These are phyloP conservation scores for Desmodesmus armatus DNA, from an alignment of 139 green algal genomes.

Conservation along the genomic window DNA sequence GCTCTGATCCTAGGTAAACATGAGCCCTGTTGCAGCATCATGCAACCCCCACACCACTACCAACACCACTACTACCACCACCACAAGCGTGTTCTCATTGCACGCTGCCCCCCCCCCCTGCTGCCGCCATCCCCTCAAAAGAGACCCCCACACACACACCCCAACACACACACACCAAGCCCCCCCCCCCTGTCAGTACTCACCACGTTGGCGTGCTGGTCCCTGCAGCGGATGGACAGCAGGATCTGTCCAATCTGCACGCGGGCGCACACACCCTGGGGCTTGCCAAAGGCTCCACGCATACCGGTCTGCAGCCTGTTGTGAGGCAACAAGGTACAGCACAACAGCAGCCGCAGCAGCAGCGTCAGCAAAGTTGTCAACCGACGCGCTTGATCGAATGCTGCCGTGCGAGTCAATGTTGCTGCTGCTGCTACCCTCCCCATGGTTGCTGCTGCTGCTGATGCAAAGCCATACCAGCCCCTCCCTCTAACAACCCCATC, in stretches of 20 bases:
- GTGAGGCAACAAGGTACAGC: slow-evolving; percentile 82
- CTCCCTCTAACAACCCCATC: slow-evolving; percentile 79
- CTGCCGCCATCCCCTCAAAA: neutral
- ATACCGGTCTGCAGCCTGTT: slow-evolving; percentile 99
- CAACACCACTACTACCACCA: neutral
- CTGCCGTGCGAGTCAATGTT: neutral
- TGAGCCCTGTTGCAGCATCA: no score
- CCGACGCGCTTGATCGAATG: no score
- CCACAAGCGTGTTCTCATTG: neutral
- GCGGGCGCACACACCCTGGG: slow-evolving; percentile 89
- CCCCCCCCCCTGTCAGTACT: slow-evolving; percentile 7
- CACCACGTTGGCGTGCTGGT: slow-evolving; percentile 77
- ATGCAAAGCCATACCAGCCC: slow-evolving; percentile 8
- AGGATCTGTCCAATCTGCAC: slow-evolving; percentile 98
- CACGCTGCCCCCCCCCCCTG: neutral
- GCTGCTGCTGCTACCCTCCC: neutral
- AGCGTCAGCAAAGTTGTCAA: no score
- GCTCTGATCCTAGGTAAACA: no score
- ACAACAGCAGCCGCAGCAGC: no score
- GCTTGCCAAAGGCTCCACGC: slow-evolving; percentile 99
- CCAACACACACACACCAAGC: neutral
- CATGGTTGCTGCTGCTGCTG: neutral
- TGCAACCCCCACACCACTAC: no score
- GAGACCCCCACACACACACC: neutral
- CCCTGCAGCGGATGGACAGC: slow-evolving; percentile 96